Base-by-base conservation (phyloP, 202 grass and related monocot genomes). In the Panicum virgatum region DNA sequence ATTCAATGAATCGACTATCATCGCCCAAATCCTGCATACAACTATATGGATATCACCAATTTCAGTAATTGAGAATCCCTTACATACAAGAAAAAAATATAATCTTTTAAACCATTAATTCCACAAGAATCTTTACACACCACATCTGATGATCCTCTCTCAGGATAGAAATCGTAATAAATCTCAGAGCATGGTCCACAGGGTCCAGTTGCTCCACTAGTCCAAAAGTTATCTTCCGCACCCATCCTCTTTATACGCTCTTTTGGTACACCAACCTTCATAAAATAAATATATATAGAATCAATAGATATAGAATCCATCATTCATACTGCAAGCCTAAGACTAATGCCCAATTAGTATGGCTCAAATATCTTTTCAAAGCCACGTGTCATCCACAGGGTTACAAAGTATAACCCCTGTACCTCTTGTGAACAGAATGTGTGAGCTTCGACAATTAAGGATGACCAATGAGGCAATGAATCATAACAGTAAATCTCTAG, bases 171-270 rank as follows among this genome's bases (percentile, higher is more conserved):
- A 88, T 98, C 96, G 51, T 91, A 98, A 88, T 98, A 98, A 44
- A 98, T 98, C 88, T 98, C 96, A 82, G 92, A 98, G 80, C 96
- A 98, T 54, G 96, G 96, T 18, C 96, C 96, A 83, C 96, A 98
- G 25, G 96, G 96, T 40, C 96, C 92, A 47, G 96, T 98, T 48
- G 84, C 73, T 9, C 96, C 96, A 80, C 96, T 98, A 62, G 81
- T 93, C 96, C 96, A 98, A 86, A 98, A 98, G 77, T 98, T 98
- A 85, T 95, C 96, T 73, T 98, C 92, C 37, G 91, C 85, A 37
- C 96, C 96, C 96, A 98, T 86, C 73, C 92, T 95, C 77, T 95
- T 98, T 86, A 98, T 98, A 51, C 70, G 85, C 68, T 98, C 92
- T 71, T 88, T 89, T 36, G 96, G 90, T 69, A 98, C 96, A 18